phyloP scores from a whole-genome alignment of 805 yeast genomes.

The Starmerella stellata region DNA sequence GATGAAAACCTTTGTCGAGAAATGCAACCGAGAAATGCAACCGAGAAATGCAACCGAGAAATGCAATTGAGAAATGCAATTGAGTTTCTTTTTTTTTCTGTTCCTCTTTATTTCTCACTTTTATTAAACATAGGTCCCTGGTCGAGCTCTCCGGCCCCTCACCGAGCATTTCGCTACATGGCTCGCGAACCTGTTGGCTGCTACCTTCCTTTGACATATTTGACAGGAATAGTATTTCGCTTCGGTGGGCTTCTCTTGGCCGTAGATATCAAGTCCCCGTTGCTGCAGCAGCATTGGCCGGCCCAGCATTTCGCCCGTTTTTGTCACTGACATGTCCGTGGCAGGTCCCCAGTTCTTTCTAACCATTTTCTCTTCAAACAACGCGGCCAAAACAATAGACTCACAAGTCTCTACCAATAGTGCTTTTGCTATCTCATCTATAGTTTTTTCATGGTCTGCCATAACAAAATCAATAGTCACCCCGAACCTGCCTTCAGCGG shows the following conservation, averaged over 20 bases:
- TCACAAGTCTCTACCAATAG: slow-evolving; percentile 21
- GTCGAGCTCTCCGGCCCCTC: slow-evolving; percentile 26
- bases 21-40: too few species aligned
- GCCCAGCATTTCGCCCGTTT: slow-evolving; percentile 14
- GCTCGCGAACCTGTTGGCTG: slow-evolving; percentile 83
- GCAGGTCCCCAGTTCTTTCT: slow-evolving; percentile 23
- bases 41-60: too few species aligned
- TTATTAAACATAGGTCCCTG: not conserved
- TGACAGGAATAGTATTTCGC: slow-evolving; percentile 54
- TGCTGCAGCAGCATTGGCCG: slow-evolving; percentile 13
- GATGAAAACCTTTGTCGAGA: too few species aligned
- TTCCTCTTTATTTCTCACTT: too few species aligned
- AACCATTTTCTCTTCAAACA: slow-evolving; percentile 21
- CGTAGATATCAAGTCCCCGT: slow-evolving; percentile 27
- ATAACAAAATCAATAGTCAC: too few species aligned
- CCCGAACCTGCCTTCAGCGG: too few species aligned
- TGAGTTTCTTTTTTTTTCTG: too few species aligned
- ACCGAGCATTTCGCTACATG: slow-evolving; percentile 81
- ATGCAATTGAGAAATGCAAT: too few species aligned
- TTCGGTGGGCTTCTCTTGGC: slow-evolving; percentile 30
- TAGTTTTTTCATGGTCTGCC: not conserved
- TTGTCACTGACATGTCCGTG: slow-evolving; percentile 10
- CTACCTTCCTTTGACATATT: slow-evolving; percentile 69
- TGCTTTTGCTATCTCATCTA: slow-evolving; percentile 11
- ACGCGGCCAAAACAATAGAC: slow-evolving; percentile 22